A percentile compares a stretch with the other conserved stretches of the same genome.
Evolutionary conservation across 2,329 filamentous ascomycete genomes (phyloP).

Genomic region (Calonectria ilicicola): DNA sequence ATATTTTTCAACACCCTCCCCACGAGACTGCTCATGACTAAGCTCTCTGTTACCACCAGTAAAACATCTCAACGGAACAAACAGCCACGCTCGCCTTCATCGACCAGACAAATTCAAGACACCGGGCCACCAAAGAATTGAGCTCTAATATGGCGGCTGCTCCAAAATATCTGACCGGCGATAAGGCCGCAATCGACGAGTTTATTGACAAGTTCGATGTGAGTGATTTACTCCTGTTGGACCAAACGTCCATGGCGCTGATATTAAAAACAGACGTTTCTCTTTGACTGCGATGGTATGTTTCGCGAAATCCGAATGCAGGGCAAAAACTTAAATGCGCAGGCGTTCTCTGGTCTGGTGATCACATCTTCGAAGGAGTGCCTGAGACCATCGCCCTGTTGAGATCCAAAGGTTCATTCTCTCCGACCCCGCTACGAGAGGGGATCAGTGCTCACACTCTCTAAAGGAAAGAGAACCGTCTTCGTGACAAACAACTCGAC

Average conservation of each 20-base stretch:
- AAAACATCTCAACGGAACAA: background rate
- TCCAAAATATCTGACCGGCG: conserved; percentile 81
- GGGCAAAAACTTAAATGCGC: conserved; percentile 17
- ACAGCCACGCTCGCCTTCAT: background rate
- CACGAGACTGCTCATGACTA: background rate
- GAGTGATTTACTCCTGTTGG: conserved; percentile 54
- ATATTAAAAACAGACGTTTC: conserved; percentile 75
- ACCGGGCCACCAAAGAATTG: background rate
- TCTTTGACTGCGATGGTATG: conserved; percentile 97
- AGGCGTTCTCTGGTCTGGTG: conserved; percentile 98
- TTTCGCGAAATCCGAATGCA: background rate
- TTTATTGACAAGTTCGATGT: conserved; percentile 96
- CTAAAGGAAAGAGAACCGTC: conserved; percentile 85
- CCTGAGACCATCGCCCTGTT: conserved; percentile 88
- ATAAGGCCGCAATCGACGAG: conserved; percentile 79
- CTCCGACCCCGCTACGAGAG: background rate
- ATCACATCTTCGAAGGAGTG: conserved; percentile 86
- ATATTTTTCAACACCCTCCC: background rate
- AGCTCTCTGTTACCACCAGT: background rate
- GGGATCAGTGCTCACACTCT: background rate
- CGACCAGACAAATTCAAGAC: background rate
- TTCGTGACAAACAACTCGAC: conserved; percentile 99
- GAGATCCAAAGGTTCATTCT: conserved; percentile 76
- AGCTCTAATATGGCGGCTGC: conserved; percentile 40
- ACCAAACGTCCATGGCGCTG: background rate